These are phyloP conservation scores for Medicago ruthenica DNA, from an alignment of 306 rosid species.

Conservation along the genomic window DNA sequence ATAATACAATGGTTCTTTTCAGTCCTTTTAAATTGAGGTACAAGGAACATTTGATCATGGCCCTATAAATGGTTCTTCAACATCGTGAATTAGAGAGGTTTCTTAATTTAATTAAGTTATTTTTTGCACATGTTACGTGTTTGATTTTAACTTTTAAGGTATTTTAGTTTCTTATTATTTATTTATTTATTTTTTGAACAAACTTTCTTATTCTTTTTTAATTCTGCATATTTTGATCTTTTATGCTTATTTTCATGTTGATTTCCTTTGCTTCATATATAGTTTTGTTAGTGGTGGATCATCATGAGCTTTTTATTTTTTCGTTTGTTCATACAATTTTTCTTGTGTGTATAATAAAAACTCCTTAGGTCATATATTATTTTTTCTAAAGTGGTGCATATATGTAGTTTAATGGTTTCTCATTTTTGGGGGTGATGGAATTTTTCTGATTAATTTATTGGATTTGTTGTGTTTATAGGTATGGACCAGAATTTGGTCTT, in stretches of 20 bases:
- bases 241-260: slow-evolving; percentile 24
- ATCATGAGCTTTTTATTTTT: neutral
- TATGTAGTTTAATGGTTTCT: slow-evolving; percentile 20
- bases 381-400: slow-evolving; percentile 37
- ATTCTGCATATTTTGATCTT: slow-evolving; percentile 2
- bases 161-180: slow-evolving; percentile 3
- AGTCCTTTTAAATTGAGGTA: slow-evolving; percentile 43
- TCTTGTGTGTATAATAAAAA: neutral
- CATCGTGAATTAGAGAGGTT: neutral
- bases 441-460: neutral
- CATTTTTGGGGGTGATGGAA: neutral
- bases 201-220: neutral
- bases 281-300: slow-evolving; percentile 27
- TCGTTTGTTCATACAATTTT: neutral
- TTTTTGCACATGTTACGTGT: neutral
- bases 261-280: neutral
- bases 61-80: slow-evolving; percentile 29
- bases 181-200: too few species aligned
- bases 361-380: slow-evolving; percentile 12
- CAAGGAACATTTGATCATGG: slow-evolving; percentile 9
- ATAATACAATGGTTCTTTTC: slow-evolving; percentile 39
- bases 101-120: neutral
- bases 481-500: slow-evolving; percentile 28
- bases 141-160: neutral
- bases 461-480: slow-evolving; percentile 27